Base-by-base conservation (phyloP, 176 grass and related monocot genomes). In the Miscanthus lutarioriparius region DNA sequence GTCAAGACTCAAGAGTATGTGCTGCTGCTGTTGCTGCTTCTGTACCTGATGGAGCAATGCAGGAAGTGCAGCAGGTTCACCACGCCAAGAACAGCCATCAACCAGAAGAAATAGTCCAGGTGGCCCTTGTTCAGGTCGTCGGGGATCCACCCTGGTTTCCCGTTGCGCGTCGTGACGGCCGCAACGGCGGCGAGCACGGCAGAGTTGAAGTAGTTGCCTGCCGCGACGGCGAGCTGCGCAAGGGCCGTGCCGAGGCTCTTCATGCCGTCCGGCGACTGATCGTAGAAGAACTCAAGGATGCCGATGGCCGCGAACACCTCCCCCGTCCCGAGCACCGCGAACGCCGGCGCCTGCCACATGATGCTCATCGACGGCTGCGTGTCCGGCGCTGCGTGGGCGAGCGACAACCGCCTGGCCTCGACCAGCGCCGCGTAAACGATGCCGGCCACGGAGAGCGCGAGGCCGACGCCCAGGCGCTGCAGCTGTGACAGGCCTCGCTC, bases 231-330 rank as follows among this genome's bases (percentile, higher is more conserved):
- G 68, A 88, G 85, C 5, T 80, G 83, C 33, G 78, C 70, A 9
- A 90, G 37, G 1, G 80, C 80, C 3, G 51, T 43, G 40, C 85
- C 74, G 2, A 91, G 70, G 86, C 90, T 91, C 70, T 83, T 82
- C 90, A 85, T 91, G 4, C 82, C 78, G 10, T n/a, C 78, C 1
- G 90, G 86, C 5, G 90, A 85, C 78, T 69, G 65, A 27, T 88
- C 77, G 67, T 91, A 91, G 86, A 91, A 91, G 79, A 88, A 88
- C 49, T 91, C 82, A 17, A 87, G 63, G 41, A 75, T 56, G 70
- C 82, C 89, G 5, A 91, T 33, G 76, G 48, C 58, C 8, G 72
- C 15, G 49, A 91, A 91, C 28, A 85, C 77, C 67, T 91, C 81
- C 0, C 77, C 89, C 6, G 8, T 72, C 47, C 89, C 85, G 0